Evolutionary conservation across 2,329 filamentous ascomycete species (phyloP), one percentile per base, ranked within the genome.

Genomic region (Zymoseptoria pseudotritici): DNA sequence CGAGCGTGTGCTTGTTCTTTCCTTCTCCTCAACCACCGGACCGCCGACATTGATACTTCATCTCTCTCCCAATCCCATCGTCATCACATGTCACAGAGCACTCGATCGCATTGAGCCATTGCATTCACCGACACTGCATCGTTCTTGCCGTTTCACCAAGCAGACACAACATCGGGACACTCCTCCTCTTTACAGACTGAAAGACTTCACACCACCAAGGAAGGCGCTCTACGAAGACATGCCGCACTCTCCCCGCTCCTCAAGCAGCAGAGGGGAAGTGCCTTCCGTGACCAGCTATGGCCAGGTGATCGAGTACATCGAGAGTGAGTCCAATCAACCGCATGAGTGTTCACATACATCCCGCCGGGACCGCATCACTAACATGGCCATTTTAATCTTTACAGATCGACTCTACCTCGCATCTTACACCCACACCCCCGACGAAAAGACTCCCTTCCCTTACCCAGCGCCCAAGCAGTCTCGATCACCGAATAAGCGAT

Each of bases 241-340:
- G 70, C 70, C 71, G 67, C 68, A 68, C 55, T 62, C 65, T 50
- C 60, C 66, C 53, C 65, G 65, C 61, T 58, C 59, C 59, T 46
- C 36, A 11, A 6, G 36, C 36, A 66, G 63, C 63, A 61, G 62
- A 36, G 65, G 66, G 55, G 68, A 72, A 63, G 65, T 70, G 61
- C 63, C 70, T 59, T 66, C 69, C 59, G 62, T 70, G 59, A 78
- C 71, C 74, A 89, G 86, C 76, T 84, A 90, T 78, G 91, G 90
- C 64, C 90, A 96, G 79, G 86, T 96, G 69, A 92, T 97, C 73
- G 92, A 97, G 80, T 97, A 96, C 77, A 96, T 97, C 70, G 89
- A 91, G 80, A 90, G 91, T 96, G 82, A 71, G 84, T 50, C 9
- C 5, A 24, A 24, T 24, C 22, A 24, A 24, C 6, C 22, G 22